A percentile compares a stretch with the other conserved stretches of the same genome.
Conservation (phyloP, 257 asterid genomes). For the Capsicum rhomboideum region DNA sequence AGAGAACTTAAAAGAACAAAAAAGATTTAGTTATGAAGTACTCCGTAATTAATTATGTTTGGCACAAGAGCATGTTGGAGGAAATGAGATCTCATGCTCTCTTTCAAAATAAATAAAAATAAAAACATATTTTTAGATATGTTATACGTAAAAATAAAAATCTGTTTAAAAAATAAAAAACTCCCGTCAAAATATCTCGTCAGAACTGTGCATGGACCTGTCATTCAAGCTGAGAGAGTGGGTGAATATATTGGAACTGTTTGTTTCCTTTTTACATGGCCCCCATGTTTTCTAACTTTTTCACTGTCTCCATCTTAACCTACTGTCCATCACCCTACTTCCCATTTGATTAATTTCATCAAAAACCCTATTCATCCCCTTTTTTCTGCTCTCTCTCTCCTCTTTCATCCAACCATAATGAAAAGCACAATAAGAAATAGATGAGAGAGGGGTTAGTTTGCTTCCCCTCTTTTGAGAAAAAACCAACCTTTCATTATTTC, state of each 20-base stretch:
- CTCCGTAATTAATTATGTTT: neutral
- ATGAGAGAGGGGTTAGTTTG: constrained; percentile 10
- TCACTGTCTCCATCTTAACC: constrained; percentile 54
- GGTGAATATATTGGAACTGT: constrained; percentile 3
- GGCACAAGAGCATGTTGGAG: neutral
- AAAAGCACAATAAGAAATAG: constrained; percentile 8
- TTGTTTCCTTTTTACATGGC: constrained; percentile 1
- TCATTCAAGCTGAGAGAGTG: constrained; percentile 16
- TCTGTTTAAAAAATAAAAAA: no score
- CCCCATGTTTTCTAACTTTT: constrained; percentile 27
- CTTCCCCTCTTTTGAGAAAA: constrained; percentile 42
- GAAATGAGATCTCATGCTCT: no score
- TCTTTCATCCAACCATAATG: neutral
- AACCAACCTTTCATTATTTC: constrained; percentile 3
- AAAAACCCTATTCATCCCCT: constrained; percentile 22
- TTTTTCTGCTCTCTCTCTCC: constrained; percentile 16
- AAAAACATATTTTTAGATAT: no score
- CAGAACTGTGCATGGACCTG: constrained; percentile 6
- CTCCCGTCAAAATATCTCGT: no score
- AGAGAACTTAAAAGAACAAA: neutral
- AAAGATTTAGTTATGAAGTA: neutral
- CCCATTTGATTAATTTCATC: constrained; percentile 18
- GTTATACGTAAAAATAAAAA: no score
- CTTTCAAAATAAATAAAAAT: no score
- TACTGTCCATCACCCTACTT: constrained; percentile 30